A percentile compares a stretch with the other conserved stretches of the same genome.
These are phyloP conservation scores for Melaleuca quinquenervia DNA, from an alignment of 345 rosid genomes.

Conservation along the genomic window DNA sequence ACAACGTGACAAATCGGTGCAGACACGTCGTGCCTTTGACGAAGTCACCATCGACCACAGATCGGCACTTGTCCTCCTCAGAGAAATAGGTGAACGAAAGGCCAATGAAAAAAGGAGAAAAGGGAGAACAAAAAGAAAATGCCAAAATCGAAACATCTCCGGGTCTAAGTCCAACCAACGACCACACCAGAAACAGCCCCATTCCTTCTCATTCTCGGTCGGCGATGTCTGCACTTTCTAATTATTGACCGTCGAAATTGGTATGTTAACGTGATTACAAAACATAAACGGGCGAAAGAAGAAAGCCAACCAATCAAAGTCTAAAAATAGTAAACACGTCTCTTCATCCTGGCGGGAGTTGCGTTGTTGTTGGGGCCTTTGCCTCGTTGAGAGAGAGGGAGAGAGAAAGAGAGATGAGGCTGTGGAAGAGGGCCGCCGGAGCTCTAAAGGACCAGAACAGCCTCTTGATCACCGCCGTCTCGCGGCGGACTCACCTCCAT, in stretches of 20 bases:
- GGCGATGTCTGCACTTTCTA: neutral
- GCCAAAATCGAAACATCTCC: neutral
- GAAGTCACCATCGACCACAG: neutral
- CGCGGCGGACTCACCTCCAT: conserved; percentile 1
- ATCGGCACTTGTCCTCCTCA: neutral
- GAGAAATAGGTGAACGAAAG: neutral
- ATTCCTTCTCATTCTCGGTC: neutral
- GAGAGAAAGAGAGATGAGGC: conserved; percentile 17
- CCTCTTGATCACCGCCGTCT: conserved; percentile 29
- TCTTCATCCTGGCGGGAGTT: neutral
- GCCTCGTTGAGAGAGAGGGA: neutral
- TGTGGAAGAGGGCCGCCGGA: conserved; percentile 64
- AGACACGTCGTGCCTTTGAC: neutral
- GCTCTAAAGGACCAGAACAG: conserved; percentile 70
- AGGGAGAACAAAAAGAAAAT: too few species aligned
- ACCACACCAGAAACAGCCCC: neutral
- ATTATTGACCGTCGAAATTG: neutral
- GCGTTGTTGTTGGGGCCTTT: neutral
- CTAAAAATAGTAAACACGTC: neutral
- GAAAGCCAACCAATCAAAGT: neutral
- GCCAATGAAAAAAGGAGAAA: too few species aligned
- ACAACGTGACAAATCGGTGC: neutral
- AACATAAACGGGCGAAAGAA: neutral
- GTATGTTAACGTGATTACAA: neutral
- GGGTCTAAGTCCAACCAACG: neutral